These are phyloP conservation scores for Pleurotus platypus DNA, from an alignment of 768 basidiomycete species.

Conservation along the genomic window DNA sequence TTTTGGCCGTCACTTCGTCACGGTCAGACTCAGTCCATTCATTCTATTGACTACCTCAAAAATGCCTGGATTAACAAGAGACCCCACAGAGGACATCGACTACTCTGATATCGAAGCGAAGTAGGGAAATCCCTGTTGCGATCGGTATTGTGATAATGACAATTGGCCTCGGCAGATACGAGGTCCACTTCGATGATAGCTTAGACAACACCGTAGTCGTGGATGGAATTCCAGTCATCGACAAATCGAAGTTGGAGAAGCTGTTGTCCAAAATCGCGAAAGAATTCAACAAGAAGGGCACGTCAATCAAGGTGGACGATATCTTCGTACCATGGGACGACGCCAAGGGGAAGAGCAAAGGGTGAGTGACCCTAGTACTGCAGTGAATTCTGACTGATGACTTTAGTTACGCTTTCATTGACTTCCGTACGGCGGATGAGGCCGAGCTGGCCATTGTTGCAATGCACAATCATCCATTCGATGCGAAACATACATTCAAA, in stretches of 20 bases:
- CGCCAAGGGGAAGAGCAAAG: conserved; percentile 81
- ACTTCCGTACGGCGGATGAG: conserved; percentile 68
- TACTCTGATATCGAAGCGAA: conserved; percentile 87
- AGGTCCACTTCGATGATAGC: conserved; percentile 77
- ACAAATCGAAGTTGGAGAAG: conserved; percentile 79
- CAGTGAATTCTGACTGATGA: neutral
- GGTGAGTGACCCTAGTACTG: conserved; percentile 46
- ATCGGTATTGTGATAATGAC: conserved; percentile 1
- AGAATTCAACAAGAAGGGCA: conserved; percentile 80
- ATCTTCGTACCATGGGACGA: conserved; percentile 91
- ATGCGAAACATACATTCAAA: conserved; percentile 80
- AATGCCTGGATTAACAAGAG: conserved; percentile 42
- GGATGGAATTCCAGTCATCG: conserved; percentile 89
- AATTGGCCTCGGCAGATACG: conserved; percentile 54
- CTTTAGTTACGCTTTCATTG: conserved; percentile 77
- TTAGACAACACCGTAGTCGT: conserved; percentile 92
- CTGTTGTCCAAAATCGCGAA: conserved; percentile 79
- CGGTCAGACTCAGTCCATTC: too few species aligned
- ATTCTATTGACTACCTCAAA: conserved; percentile 12
- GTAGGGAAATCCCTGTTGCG: conserved; percentile 34
- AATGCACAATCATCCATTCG: conserved; percentile 81
- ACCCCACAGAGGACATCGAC: conserved; percentile 68
- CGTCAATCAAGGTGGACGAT: conserved; percentile 68
- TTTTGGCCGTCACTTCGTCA: too few species aligned
- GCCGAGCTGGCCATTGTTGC: conserved; percentile 62